phyloP scores from a whole-genome alignment of 2,329 filamentous ascomycete species.

The Cladophialophora immunda region DNA sequence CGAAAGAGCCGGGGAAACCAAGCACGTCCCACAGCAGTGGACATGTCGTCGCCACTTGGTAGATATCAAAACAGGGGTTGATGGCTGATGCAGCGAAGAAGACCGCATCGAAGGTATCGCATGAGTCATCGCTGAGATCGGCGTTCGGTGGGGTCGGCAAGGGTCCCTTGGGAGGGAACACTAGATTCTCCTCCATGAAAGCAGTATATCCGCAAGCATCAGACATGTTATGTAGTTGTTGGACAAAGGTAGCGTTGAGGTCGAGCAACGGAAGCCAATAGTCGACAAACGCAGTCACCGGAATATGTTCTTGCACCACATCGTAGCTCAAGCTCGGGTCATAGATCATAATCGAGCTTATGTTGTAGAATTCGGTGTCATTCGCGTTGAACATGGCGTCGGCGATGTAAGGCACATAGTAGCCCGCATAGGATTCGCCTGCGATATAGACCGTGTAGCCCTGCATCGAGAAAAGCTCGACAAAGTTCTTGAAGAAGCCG shows the following conservation, averaged over 20 bases:
- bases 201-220: constrained; percentile 57
- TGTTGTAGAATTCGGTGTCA: constrained; percentile 72
- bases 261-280: constrained; percentile 54
- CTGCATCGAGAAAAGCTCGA: constrained; percentile 74
- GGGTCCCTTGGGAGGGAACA: constrained; percentile 72
- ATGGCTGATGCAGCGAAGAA: constrained; percentile 60
- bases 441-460: constrained; percentile 76
- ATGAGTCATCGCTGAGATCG: constrained; percentile 57
- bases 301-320: constrained; percentile 58
- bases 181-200: constrained; percentile 61
- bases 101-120: constrained; percentile 67
- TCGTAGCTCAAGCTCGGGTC: constrained; percentile 71
- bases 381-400: constrained; percentile 75
- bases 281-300: constrained; percentile 53
- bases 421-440: constrained; percentile 63
- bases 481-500: constrained; percentile 81
- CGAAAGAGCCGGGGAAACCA: constrained; percentile 70
- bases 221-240: constrained; percentile 51
- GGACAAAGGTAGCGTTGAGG: constrained; percentile 55
- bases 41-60: constrained; percentile 76
- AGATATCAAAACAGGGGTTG: constrained; percentile 84
- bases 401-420: constrained; percentile 74
- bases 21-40: constrained; percentile 75
- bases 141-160: constrained; percentile 64
- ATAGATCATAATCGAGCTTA: constrained; percentile 75